Evolutionary conservation across 805 yeast species (phyloP).

Genomic region (Tetrapisispora fleetii): DNA sequence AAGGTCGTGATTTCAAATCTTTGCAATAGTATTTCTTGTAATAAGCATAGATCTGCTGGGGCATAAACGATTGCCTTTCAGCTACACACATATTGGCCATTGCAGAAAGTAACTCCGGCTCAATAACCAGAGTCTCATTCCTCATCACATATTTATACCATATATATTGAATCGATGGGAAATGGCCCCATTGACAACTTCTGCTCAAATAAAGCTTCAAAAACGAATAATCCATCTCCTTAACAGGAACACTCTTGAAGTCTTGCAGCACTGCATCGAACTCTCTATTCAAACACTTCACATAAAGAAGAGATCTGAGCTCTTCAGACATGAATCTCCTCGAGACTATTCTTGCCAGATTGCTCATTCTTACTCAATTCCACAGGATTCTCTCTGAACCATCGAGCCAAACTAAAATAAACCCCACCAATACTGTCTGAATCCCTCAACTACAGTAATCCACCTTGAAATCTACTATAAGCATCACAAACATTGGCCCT

Average conservation of each 20-base stretch:
- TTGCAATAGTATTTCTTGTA: slow-evolving; percentile 5
- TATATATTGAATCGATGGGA: slow-evolving; percentile 16
- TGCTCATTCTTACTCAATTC: not conserved
- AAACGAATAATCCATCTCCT: slow-evolving; percentile 18
- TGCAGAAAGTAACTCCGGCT: slow-evolving; percentile 17
- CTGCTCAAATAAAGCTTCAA: slow-evolving; percentile 16
- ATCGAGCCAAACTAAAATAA: not conserved
- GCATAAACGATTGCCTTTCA: slow-evolving; percentile 16
- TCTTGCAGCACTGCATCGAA: slow-evolving; percentile 13
- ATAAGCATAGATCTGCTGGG: slow-evolving; percentile 16
- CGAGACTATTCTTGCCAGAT: not conserved
- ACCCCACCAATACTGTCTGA: not conserved
- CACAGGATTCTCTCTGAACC: not conserved
- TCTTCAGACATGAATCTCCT: slow-evolving; percentile 8
- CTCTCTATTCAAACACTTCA: slow-evolving; percentile 20
- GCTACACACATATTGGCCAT: slow-evolving; percentile 21
- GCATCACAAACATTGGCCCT: too few species aligned
- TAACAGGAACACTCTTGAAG: slow-evolving; percentile 9
- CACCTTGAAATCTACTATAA: too few species aligned
- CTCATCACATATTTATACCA: slow-evolving; percentile 24
- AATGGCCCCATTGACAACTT: slow-evolving; percentile 23
- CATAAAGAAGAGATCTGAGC: slow-evolving; percentile 5
- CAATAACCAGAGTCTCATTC: slow-evolving; percentile 10
- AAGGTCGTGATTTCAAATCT: not conserved
- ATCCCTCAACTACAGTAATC: too few species aligned